Percentiles rank a stretch among this genome's conserved stretches.
Conservation (phyloP, 345 rosid species). For the Ricinus communis region DNA sequence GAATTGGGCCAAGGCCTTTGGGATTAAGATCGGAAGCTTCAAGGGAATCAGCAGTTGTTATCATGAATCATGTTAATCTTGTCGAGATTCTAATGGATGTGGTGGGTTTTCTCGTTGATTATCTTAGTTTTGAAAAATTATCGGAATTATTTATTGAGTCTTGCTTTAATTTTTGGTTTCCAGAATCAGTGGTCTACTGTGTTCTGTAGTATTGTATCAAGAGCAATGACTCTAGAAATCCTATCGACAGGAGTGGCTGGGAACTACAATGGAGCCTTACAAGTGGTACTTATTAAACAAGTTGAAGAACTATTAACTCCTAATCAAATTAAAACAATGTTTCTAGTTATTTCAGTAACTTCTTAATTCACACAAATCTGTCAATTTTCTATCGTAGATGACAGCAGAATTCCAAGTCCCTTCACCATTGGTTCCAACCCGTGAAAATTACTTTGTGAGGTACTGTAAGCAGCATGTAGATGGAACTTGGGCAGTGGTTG, state of each 20-base stretch:
- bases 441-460: conserved; percentile 80
- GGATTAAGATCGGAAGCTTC: conserved; percentile 85
- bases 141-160: not conserved
- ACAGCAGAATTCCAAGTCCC: conserved; percentile 94
- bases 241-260: conserved; percentile 96
- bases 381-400: conserved; percentile 45
- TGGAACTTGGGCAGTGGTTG: conserved; percentile 89
- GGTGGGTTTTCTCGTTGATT: conserved; percentile 34
- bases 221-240: conserved; percentile 89
- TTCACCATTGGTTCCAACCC: conserved; percentile 80
- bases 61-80: conserved; percentile 79
- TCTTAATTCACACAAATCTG: not conserved
- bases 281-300: conserved; percentile 61
- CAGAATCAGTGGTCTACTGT: conserved; percentile 88
- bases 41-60: conserved; percentile 74
- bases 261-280: conserved; percentile 92
- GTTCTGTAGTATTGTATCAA: conserved; percentile 84
- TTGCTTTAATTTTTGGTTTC: conserved; percentile 1
- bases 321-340: not conserved
- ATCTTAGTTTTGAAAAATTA: not conserved
- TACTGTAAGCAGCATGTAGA: conserved; percentile 86
- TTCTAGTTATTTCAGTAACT: not conserved
- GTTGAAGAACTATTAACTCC: not conserved
- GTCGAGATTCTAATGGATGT: conserved; percentile 96
- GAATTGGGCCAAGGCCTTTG: conserved; percentile 74